Conservation (phyloP, 2,329 filamentous ascomycete genomes). For the Curvularia lunata region DNA sequence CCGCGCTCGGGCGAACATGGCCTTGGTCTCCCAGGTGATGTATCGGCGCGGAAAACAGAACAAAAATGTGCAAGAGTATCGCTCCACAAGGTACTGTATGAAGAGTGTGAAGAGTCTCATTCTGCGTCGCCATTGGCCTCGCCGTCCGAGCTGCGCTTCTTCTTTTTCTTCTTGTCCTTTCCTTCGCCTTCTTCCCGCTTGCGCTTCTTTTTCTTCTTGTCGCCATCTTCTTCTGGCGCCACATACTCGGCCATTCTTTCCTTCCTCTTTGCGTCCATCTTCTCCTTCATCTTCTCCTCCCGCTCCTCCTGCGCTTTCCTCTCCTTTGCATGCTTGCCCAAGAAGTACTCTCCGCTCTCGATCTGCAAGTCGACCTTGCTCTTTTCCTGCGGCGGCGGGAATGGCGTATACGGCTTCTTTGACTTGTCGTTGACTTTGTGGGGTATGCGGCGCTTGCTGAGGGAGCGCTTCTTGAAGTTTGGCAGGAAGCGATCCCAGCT, state of each 20-base stretch:
- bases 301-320: slow-evolving; percentile 78
- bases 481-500: slow-evolving; percentile 96
- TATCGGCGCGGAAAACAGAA: background rate
- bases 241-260: slow-evolving; percentile 86
- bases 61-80: background rate
- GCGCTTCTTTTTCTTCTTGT: slow-evolving; percentile 57
- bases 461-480: slow-evolving; percentile 92
- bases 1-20: background rate
- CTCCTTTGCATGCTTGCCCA: slow-evolving; percentile 91
- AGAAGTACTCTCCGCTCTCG: slow-evolving; percentile 95
- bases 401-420: slow-evolving; percentile 95
- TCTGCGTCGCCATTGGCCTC: slow-evolving; percentile 38
- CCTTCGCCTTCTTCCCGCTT: slow-evolving; percentile 57
- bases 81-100: background rate
- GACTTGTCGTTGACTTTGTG: slow-evolving; percentile 88
- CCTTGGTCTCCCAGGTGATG: background rate
- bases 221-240: slow-evolving; percentile 76
- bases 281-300: slow-evolving; percentile 82
- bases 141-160: slow-evolving; percentile 37
- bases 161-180: slow-evolving; percentile 56
- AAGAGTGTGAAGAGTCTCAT: slow-evolving; percentile 4
- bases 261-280: slow-evolving; percentile 86
- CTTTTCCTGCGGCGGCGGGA: slow-evolving; percentile 96
- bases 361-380: slow-evolving; percentile 99
- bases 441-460: slow-evolving; percentile 82